phyloP scores from a whole-genome alignment of 163 green algal genomes.

The Prototheca wickerhamii region DNA sequence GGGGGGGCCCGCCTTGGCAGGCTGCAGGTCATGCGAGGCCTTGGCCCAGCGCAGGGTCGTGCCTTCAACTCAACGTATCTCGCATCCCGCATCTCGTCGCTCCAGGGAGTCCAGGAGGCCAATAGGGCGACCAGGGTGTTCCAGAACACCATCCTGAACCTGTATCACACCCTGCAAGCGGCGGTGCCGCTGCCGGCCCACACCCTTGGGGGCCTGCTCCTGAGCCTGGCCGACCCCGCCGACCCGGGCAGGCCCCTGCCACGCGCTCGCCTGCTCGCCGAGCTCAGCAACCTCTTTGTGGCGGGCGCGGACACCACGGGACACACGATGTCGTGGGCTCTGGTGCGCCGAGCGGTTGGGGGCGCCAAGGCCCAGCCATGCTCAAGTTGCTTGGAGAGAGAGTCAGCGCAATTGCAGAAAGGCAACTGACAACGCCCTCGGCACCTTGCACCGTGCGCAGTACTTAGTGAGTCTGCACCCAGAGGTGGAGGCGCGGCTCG shows the following conservation, averaged over 20 bases:
- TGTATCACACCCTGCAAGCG: background rate
- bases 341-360: slow-evolving; percentile 2
- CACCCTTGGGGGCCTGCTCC: background rate
- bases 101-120: background rate
- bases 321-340: slow-evolving; percentile 36
- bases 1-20: no score
- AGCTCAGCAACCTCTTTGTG: slow-evolving; percentile 39
- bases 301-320: slow-evolving; percentile 49
- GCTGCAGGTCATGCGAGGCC: no score
- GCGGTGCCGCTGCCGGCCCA: background rate
- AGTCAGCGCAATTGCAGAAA: no score
- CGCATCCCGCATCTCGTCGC: background rate
- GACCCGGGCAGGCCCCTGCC: background rate
- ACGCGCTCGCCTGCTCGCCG: slow-evolving; percentile 22
- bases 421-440: no score
- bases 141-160: background rate
- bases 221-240: background rate
- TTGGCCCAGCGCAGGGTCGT: background rate
- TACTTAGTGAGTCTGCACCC: slow-evolving; percentile 65
- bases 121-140: background rate
- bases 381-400: background rate
- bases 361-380: background rate
- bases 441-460: slow-evolving; percentile 12
- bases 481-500: slow-evolving; percentile 38
- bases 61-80: background rate